Evolutionary conservation across 2,329 filamentous ascomycete species (phyloP).

Genomic region (Arthrobotrys iridis): DNA sequence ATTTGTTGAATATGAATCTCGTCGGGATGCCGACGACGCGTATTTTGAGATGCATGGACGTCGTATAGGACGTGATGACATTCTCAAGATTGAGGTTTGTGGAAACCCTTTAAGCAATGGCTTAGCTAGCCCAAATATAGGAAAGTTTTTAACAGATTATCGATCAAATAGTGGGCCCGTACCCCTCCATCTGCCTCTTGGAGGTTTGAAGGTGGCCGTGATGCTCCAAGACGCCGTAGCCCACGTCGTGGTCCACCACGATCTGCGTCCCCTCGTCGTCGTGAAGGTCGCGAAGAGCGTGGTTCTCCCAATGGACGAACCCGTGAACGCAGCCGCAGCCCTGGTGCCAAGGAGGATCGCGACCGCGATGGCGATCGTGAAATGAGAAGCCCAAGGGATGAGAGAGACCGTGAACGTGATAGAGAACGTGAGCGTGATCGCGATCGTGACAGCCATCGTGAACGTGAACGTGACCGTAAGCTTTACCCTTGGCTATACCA

Average conservation of each 20-base stretch:
- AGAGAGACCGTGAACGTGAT: conserved; percentile 72
- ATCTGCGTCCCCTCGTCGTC: conserved; percentile 79
- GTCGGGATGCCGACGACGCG: conserved; percentile 96
- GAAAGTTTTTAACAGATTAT: not conserved
- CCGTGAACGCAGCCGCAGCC: conserved; percentile 76
- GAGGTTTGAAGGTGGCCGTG: conserved; percentile 93
- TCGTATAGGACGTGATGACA: conserved; percentile 92
- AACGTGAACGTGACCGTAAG: conserved; percentile 75
- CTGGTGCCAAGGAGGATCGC: conserved; percentile 85
- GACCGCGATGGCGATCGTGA: conserved; percentile 83
- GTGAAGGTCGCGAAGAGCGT: conserved; percentile 68
- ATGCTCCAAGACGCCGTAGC: conserved; percentile 70
- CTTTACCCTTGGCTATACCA: conserved; percentile 62
- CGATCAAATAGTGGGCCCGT: conserved; percentile 81
- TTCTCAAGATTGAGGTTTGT: conserved; percentile 94
- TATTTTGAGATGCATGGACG: conserved; percentile 99
- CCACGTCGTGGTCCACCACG: conserved; percentile 64
- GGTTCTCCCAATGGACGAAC: conserved; percentile 69
- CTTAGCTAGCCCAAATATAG: not conserved
- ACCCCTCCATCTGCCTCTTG: conserved; percentile 97
- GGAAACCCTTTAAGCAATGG: conserved; percentile 6
- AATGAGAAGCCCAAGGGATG: conserved; percentile 70
- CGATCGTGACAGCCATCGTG: conserved; percentile 62
- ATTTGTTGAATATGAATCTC: conserved; percentile 98
- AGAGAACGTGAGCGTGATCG: conserved; percentile 46